phyloP scores from a whole-genome alignment of 305 asterid species.

The Rubia tinctorum region DNA sequence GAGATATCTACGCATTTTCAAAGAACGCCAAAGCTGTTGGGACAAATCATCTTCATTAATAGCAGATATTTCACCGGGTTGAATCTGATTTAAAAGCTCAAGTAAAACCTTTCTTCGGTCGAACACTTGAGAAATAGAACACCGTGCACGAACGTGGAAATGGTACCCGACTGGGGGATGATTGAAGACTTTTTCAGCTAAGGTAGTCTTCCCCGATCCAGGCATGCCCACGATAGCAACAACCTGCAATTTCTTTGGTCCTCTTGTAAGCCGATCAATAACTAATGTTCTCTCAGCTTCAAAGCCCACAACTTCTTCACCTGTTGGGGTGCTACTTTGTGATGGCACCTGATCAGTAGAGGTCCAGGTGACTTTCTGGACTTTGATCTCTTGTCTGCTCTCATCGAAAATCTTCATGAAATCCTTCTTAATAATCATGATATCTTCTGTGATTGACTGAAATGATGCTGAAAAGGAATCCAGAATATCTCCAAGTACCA shows the following conservation, averaged over 20 bases:
- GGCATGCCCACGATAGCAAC: conserved; percentile 7
- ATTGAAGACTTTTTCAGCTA: background rate
- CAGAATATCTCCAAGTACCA: background rate
- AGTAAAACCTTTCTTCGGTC: background rate
- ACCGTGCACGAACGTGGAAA: background rate
- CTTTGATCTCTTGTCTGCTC: background rate
- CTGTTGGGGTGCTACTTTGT: background rate
- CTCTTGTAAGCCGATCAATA: conserved; percentile 1
- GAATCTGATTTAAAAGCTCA: background rate
- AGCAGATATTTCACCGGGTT: background rate
- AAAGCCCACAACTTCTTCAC: conserved; percentile 8
- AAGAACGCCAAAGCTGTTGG: background rate
- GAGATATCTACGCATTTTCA: background rate
- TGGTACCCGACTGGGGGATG: background rate
- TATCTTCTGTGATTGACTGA: background rate
- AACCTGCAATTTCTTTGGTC: background rate
- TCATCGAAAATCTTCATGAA: background rate
- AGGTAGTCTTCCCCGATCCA: background rate
- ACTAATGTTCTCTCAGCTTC: background rate
- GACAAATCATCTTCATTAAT: background rate
- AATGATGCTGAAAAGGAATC: background rate
- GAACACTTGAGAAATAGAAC: background rate
- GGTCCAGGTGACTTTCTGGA: background rate
- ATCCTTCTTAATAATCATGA: background rate
- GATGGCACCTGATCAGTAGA: background rate